Evolutionary conservation across 2,329 filamentous ascomycete species (phyloP).

Genomic region (Hymenoscyphus linearis): DNA sequence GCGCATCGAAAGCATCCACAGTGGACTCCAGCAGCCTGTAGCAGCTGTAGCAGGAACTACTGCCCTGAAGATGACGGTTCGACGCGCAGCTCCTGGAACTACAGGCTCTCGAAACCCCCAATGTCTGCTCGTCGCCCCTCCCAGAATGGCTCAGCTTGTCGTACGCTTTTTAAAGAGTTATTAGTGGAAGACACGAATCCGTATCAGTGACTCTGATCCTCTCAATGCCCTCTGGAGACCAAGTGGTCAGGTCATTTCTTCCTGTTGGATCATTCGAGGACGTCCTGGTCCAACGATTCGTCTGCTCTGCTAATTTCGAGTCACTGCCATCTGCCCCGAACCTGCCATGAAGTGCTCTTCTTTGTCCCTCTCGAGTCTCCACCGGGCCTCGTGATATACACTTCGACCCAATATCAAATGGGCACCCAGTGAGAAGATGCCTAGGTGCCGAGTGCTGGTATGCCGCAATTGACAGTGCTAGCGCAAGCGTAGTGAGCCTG

Average conservation of each 20-base stretch:
- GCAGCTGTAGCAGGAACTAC: not conserved
- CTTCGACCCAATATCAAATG: conserved; percentile 9
- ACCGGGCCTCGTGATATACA: conserved; percentile 1
- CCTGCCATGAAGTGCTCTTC: conserved; percentile 7
- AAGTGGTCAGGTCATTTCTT: not conserved
- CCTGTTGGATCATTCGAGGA: not conserved
- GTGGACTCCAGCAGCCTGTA: not conserved
- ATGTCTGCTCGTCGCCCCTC: not conserved
- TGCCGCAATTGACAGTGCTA: not conserved
- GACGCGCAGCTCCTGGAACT: not conserved
- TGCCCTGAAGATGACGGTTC: not conserved
- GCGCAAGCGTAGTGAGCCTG: not conserved
- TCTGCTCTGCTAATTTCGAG: conserved; percentile 5
- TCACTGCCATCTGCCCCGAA: conserved; percentile 15
- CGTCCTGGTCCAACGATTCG: conserved; percentile 11
- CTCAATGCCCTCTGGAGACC: not conserved
- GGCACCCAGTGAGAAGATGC: not conserved
- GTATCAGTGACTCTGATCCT: not conserved
- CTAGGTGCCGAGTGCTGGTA: not conserved
- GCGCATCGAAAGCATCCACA: not conserved
- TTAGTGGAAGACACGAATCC: too few relatives aligned
- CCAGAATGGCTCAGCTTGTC: not conserved
- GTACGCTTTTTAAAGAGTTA: not conserved
- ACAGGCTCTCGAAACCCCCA: not conserved
- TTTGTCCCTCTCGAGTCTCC: not conserved